phyloP scores from a whole-genome alignment of 805 yeast species.

The Nakazawaea ishiwadae region DNA sequence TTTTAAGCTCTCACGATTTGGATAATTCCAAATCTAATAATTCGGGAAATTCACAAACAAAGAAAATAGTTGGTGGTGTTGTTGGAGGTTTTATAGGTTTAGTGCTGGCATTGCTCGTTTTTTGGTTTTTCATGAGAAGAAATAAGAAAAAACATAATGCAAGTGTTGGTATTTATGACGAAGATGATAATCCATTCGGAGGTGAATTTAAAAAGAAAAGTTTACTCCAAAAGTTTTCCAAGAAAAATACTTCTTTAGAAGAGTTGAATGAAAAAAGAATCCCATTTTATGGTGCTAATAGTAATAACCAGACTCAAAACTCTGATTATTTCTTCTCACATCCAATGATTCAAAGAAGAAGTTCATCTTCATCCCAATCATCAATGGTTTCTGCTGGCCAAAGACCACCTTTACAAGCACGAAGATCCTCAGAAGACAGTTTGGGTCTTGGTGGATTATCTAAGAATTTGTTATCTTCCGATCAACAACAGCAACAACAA shows the following conservation, averaged over 20 bases:
- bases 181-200: constrained; percentile 25
- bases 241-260: constrained; percentile 4
- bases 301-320: background rate
- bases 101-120: constrained; percentile 20
- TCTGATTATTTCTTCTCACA: background rate
- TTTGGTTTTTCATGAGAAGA: constrained; percentile 30
- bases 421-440: constrained; percentile 11
- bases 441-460: constrained; percentile 11
- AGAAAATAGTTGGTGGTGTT: constrained; percentile 40
- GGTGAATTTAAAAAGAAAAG: background rate
- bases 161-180: constrained; percentile 28
- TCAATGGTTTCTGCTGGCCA: too few relatives aligned
- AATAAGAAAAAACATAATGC: constrained; percentile 12
- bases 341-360: background rate
- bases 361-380: background rate
- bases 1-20: constrained; percentile 1
- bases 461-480: constrained; percentile 2
- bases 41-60: constrained; percentile 23
- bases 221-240: background rate
- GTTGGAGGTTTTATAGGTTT: constrained; percentile 37
- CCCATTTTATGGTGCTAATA: constrained; percentile 3
- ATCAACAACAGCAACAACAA: background rate
- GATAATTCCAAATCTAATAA: constrained; percentile 6
- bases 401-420: constrained; percentile 7
- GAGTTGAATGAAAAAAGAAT: constrained; percentile 3